Conservation (phyloP, 2,329 filamentous ascomycete species). For the Hypoxylon sp. region DNA sequence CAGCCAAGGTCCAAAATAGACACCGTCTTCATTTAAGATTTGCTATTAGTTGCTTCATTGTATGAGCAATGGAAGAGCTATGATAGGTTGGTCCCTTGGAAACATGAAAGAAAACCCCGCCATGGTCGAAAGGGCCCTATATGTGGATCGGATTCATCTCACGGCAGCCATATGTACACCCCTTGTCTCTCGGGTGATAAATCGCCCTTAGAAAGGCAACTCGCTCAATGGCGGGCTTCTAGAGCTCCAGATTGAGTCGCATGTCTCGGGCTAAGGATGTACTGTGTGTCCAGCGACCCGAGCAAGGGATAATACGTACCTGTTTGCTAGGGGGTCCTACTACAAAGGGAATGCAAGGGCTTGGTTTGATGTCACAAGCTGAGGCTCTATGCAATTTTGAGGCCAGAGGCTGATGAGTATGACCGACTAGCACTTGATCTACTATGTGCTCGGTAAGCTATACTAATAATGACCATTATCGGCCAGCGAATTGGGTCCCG, state of each 20-base stretch:
- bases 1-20: constrained; percentile 16
- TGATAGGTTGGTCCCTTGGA: constrained; percentile 43
- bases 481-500: constrained; percentile 6
- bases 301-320: background rate
- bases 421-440: background rate
- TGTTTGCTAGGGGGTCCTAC: background rate
- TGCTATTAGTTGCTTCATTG: constrained; percentile 16
- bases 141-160: constrained; percentile 50
- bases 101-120: constrained; percentile 48
- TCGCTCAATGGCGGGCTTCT: constrained; percentile 16
- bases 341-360: background rate
- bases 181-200: constrained; percentile 49
- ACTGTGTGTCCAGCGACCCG: background rate
- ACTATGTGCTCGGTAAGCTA: constrained; percentile 3
- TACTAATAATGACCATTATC: background rate
- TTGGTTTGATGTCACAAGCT: background rate
- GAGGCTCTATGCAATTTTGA: background rate
- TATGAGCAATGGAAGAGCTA: constrained; percentile 40
- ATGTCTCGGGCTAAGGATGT: constrained; percentile 14
- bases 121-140: constrained; percentile 38
- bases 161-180: constrained; percentile 42
- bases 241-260: constrained; percentile 22
- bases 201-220: constrained; percentile 47
- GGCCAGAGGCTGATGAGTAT: constrained; percentile 4
- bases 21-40: constrained; percentile 41